Percentiles rank a stretch among this genome's conserved stretches.
These are phyloP conservation scores for Miamiensis avidus DNA, from an alignment of 169 alveolate genomes.

Conservation along the genomic window DNA sequence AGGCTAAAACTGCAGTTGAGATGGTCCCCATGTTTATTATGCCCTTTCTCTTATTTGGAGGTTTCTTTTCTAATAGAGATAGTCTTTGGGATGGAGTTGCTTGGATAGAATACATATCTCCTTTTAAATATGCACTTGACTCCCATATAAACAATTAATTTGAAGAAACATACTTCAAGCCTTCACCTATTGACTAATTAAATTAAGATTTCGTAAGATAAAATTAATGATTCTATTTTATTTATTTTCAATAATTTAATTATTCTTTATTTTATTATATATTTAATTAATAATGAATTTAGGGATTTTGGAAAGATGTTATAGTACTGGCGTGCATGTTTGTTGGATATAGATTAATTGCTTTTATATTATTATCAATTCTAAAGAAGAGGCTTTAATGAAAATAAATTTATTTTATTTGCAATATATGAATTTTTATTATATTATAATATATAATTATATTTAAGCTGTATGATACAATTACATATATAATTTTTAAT, in stretches of 20 bases:
- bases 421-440: no score
- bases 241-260: no score
- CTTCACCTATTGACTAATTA: conserved; percentile 2
- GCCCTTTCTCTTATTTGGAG: conserved; percentile 56
- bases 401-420: no score
- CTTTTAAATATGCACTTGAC: conserved; percentile 59
- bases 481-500: no score
- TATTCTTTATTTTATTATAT: no score
- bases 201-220: background rate
- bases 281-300: no score
- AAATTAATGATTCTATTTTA: no score
- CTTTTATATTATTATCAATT: background rate
- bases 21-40: conserved; percentile 35
- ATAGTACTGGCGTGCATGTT: background rate
- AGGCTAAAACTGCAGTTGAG: conserved; percentile 42
- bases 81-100: conserved; percentile 30
- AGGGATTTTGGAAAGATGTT: conserved; percentile 1
- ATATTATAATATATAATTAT: no score
- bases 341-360: background rate
- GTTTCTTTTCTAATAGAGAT: conserved; percentile 49
- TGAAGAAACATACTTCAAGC: conserved; percentile 25
- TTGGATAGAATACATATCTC: conserved; percentile 64
- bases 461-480: no score
- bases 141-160: conserved; percentile 53
- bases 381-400: conserved; percentile 1